These are phyloP conservation scores for Colletotrichum orbiculare DNA, from an alignment of 2,329 filamentous ascomycete species.

Conservation along the genomic window DNA sequence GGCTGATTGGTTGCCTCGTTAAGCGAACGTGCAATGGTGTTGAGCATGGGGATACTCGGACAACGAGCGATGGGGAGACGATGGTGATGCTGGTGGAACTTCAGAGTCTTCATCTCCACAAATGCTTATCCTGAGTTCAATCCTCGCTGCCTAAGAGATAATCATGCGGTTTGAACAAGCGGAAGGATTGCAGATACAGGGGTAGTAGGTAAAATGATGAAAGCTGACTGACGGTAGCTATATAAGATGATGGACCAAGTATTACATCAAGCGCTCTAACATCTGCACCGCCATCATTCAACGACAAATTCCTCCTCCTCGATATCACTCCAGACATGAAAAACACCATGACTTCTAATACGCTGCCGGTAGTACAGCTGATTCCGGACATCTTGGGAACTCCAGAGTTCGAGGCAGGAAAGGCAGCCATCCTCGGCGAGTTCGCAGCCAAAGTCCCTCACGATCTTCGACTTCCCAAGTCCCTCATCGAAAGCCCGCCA, in stretches of 20 bases:
- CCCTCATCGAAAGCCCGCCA: conserved; percentile 36
- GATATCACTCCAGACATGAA: neutral
- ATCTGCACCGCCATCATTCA: too few relatives aligned
- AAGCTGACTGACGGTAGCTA: neutral
- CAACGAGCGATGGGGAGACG: too few relatives aligned
- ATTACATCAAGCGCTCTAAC: neutral
- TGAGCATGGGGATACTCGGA: too few relatives aligned
- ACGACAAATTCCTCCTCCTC: neutral
- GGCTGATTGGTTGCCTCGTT: too few relatives aligned
- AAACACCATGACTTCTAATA: neutral
- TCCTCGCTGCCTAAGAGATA: neutral
- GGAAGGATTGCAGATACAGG: neutral
- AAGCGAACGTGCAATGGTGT: too few relatives aligned
- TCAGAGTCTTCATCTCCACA: too few relatives aligned
- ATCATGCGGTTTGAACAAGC: neutral
- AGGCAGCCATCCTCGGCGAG: conserved; percentile 41
- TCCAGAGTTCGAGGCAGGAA: conserved; percentile 40
- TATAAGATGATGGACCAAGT: neutral
- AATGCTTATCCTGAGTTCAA: neutral
- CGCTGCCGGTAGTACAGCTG: conserved; percentile 2
- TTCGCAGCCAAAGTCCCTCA: conserved; percentile 48
- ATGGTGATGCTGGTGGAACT: too few relatives aligned
- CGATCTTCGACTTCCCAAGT: conserved; percentile 43
- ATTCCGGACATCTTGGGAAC: conserved; percentile 36
- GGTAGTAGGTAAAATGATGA: neutral